Evolutionary conservation across 2,329 filamentous ascomycete genomes (phyloP), one percentile per base, ranked within the genome.

Genomic region (Colletotrichum chlorophyti): DNA sequence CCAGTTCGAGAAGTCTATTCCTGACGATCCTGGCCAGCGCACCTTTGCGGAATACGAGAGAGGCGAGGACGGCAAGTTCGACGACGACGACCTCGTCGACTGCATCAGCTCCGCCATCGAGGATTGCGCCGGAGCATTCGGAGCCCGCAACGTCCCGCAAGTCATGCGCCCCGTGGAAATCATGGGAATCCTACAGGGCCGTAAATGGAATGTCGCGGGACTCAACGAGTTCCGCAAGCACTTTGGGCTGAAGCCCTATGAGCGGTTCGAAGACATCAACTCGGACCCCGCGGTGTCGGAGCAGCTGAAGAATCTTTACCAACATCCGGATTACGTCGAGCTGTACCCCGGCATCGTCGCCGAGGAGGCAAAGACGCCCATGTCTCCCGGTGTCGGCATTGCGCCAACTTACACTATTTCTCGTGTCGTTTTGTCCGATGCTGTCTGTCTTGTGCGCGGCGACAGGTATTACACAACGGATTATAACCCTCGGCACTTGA

Each of bases 201-300:
- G 91, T 41, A 82, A 83, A 53, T 96, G 91, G 91, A 88, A 92
- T 60, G 75, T 92, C 8, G 88, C 89, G 0, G 88, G 89, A 0
- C 78, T 96, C 60, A 96, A 96, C 68, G 91, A 95, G 76, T 96
- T 95, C 79, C 84, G 91, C 49, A 88, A 90, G 70, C 90, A 93
- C 75, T 93, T 94, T 65, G 86, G 88, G 2, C 78, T 96, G 6
- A 90, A 90, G 73, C 83, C 85, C 0, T 88, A 96, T 68, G 84
- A 87, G 19, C 89, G 80, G 0, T 96, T 96, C 60, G 90, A 93
- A 70, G 90, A 93, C 47, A 93, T 96, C 75, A 95, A 93, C 71
- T 86, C 88, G 0, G 88, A 95, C 64, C 88, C 88, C 0, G 82
- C 84, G 12, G 83, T 94, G 14, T 84, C 90, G 2, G 81, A 88